Base-by-base conservation (phyloP, 441 rosid genomes). In the Gossypium gossypioides region DNA sequence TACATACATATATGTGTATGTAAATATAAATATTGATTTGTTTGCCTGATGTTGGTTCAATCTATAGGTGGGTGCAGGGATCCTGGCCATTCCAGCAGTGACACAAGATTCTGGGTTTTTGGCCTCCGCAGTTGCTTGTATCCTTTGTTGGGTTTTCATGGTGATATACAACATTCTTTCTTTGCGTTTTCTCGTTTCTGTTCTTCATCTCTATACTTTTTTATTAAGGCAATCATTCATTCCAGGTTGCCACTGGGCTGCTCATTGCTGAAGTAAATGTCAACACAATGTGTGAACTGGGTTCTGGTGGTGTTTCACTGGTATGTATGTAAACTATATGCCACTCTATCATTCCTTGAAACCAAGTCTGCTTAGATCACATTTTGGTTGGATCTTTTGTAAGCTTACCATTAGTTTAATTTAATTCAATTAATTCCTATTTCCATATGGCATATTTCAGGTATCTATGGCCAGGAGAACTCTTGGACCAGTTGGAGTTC, bases 401-500 rank as follows among this genome's bases (percentile, higher is more conserved):
- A 37, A 37, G 42, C 10, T 7, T 37, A 37, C 42, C 10, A 37
- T 37, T 37, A 37, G 9, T 37, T 37, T 37, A 37, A 37, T 37
- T 37, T 9, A 55, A 55, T 21, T 21, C 60, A 9, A 21, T 6
- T 59, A 22, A 29, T 54, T 40, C 27, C 37, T 40, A 57, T 40
- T 77, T 40, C 40, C 27, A 9, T 15, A 7, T 71, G 72, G 57
- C 16, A 74, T 71, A 22, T 81, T 84, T 70, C 79, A 93, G 96
- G 98, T 93, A 27, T 91, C 98, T 50, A 91, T 93, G 98, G 98
- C 98, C 58, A 82, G 55, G 84, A 85, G 91, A 78, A 93, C 98
- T 73, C 85, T 93, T 66, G 97, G 98, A 40, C 72, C 78, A 18
- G 82, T 82, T 70, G 97, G 97, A 76, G 94, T 93, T 77, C 98